Base-by-base conservation (phyloP, 148 eudicot species). In the Amaranthus cruentus region DNA sequence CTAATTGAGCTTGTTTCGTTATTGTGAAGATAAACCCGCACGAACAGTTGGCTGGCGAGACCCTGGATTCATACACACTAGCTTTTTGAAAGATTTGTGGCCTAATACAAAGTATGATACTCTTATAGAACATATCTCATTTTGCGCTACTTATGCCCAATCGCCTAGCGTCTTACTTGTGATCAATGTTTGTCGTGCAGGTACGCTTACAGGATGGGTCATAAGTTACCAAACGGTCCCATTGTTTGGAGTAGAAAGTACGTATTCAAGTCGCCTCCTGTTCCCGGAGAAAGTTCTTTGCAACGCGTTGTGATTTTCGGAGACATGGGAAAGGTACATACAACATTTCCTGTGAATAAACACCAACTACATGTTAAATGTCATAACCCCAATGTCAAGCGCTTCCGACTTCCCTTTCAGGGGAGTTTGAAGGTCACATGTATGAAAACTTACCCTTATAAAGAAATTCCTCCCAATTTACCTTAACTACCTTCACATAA, bases 1-100 rank as follows among this genome's bases (percentile, higher is more conserved):
- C 69, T 49, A 8, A 47, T 9, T 47, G 55, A 48, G 12, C 1
- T 47, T 47, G 21, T 47, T 47, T 66, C 54, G 69, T 9, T 66
- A 18, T 66, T 66, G 2, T 50, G 56, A 21, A 84, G 89, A 85
- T 81, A 80, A 86, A 46, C 91, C 91, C 4, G 91, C 91, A 61
- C 84, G 89, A 55, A 86, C 91, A 53, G 86, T 88, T 56, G 91
- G 91, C 28, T 88, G 91, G 91, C 86, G 89, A 13, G 89, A 88
- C 77, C 91, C 91, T 75, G 91, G 91, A 47, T 82, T 69, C 64
- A 86, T 88, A 62, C 88, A 88, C 74, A 85, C 91, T 48, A 76
- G 85, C 62, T 88, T 84, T 57, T 55, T 88, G 72, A 84, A 86
- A 80, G 91, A 88, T 21, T 75, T 88, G 9, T 88, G 91, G 91